Conservation (phyloP, 108 stramenopile species). For the Nitzschia putrida region DNA sequence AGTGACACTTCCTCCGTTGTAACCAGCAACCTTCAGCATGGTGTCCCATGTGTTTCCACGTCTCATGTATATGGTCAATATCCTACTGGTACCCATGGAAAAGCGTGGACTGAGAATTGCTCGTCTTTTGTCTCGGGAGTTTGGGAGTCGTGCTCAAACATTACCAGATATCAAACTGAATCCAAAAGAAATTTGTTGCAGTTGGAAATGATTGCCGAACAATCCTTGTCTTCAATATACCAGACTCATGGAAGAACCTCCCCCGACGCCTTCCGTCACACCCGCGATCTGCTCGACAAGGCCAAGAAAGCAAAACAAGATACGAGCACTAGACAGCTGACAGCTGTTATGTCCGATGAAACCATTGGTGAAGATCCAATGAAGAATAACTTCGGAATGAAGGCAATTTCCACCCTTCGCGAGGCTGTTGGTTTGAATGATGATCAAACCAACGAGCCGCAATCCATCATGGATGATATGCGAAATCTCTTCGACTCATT, state of each 20-base stretch:
- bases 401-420: slow-evolving; percentile 2
- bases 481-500: slow-evolving; percentile 5
- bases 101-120: slow-evolving; percentile 9
- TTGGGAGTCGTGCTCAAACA: slow-evolving; percentile 13
- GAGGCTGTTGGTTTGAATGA: slow-evolving; percentile 9
- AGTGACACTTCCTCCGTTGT: slow-evolving; percentile 15
- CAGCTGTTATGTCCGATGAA: slow-evolving; percentile 4
- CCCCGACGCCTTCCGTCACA: slow-evolving; percentile 18
- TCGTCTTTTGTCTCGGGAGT: slow-evolving; percentile 20
- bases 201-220: slow-evolving; percentile 18
- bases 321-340: neutral
- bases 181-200: slow-evolving; percentile 16
- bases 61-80: neutral
- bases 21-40: slow-evolving; percentile 8
- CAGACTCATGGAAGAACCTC: neutral
- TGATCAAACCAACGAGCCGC: neutral
- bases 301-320: neutral
- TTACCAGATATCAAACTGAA: slow-evolving; percentile 15
- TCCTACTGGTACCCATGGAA: neutral
- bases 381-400: neutral
- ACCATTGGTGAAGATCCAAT: neutral
- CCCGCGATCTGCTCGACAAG: slow-evolving; percentile 8
- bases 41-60: neutral
- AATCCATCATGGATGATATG: slow-evolving; percentile 21
- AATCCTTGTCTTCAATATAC: slow-evolving; percentile 12